phyloP scores from a whole-genome alignment of 345 rosid genomes.

The sweet orange (Citrus sinensis) region DVS_A1.0 CM039164.1:16078501-16079000 shows the following conservation, averaged over 20 bases:
- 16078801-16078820: slow-evolving; percentile 15
- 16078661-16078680: slow-evolving; percentile 15
- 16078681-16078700: slow-evolving; percentile 7
- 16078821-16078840: not conserved
- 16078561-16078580: slow-evolving; percentile 1
- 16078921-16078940: slow-evolving; percentile 29
- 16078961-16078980: slow-evolving; percentile 16
- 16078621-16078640: slow-evolving; percentile 16
- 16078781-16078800: not conserved
- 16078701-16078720: not conserved
- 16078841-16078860: no score
- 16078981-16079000: slow-evolving; percentile 27
- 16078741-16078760: not conserved
- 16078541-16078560: slow-evolving; percentile 16
- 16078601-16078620: slow-evolving; percentile 18
- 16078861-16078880: no score
- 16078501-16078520: slow-evolving; percentile 53
- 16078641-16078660: slow-evolving; percentile 1
- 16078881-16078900: not conserved
- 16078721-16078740: not conserved
- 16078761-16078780: not conserved
- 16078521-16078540: slow-evolving; percentile 75
- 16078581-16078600: slow-evolving; percentile 18
- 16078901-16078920: slow-evolving; percentile 29
- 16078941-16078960: slow-evolving; percentile 31